Conservation (phyloP, 208 protist species). For the Herpetomonas tarakana region DNA sequence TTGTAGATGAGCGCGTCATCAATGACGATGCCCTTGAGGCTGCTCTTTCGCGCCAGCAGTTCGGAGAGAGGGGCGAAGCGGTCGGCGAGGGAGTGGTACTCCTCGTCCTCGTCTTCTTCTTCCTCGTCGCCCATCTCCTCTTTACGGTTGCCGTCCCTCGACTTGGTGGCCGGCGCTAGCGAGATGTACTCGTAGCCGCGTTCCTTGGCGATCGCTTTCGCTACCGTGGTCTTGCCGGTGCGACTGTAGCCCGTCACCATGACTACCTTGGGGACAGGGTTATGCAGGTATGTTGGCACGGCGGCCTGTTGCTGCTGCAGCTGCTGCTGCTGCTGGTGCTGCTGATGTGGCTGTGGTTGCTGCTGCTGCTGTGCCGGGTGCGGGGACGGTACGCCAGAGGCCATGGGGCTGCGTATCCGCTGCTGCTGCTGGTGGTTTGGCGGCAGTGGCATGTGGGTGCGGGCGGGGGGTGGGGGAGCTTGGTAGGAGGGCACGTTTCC, state of each 20-base stretch:
- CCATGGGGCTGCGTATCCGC: background rate
- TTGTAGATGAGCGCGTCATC: constrained; percentile 73
- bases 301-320: constrained; percentile 3
- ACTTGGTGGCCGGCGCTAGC: constrained; percentile 7
- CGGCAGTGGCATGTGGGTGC: background rate
- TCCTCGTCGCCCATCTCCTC: constrained; percentile 6
- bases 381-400: background rate
- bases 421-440: constrained; percentile 1
- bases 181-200: constrained; percentile 71
- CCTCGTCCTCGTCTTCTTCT: constrained; percentile 4
- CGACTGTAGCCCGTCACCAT: constrained; percentile 70
- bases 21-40: constrained; percentile 68
- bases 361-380: constrained; percentile 3
- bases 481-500: constrained; percentile 3
- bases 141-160: background rate
- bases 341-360: constrained; percentile 6
- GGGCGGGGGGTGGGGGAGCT: background rate
- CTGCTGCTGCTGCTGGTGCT: constrained; percentile 12
- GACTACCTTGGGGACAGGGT: constrained; percentile 48
- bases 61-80: constrained; percentile 34
- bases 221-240: constrained; percentile 73
- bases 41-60: constrained; percentile 34
- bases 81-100: constrained; percentile 16
- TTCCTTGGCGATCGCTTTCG: constrained; percentile 44
- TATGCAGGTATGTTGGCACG: constrained; percentile 26